These are phyloP conservation scores for Poteriospumella lacustris DNA, from an alignment of 108 stramenopile genomes.

Conservation along the genomic window DNA sequence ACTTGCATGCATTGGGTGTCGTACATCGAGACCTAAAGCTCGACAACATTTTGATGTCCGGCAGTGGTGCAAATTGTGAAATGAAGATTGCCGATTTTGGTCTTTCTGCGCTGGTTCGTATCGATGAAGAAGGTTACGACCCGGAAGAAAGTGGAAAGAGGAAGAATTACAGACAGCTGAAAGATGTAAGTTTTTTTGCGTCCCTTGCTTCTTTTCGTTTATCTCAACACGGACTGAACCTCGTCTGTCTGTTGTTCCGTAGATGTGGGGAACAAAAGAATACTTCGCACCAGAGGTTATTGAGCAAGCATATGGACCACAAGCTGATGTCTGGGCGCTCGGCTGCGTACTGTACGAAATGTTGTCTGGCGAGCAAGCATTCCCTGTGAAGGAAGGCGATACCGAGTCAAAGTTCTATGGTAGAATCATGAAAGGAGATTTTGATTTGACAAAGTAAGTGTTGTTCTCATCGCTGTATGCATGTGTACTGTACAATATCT, in stretches of 20 bases:
- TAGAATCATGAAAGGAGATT: background rate
- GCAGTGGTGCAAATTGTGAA: background rate
- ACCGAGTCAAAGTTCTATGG: background rate
- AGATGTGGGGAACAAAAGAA: constrained; percentile 20
- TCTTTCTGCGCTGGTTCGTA: background rate
- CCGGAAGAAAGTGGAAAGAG: background rate
- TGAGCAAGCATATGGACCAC: background rate
- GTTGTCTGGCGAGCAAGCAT: background rate
- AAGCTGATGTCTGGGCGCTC: constrained; percentile 27
- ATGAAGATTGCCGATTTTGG: constrained; percentile 27
- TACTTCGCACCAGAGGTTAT: constrained; percentile 27
- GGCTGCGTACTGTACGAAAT: constrained; percentile 20
- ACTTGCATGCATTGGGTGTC: constrained; percentile 71
- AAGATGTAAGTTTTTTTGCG: background rate
- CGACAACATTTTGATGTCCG: constrained; percentile 72
- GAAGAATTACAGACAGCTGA: constrained; percentile 1
- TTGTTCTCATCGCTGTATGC: background rate
- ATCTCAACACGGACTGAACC: background rate
- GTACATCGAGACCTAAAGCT: constrained; percentile 85
- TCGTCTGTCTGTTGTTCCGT: background rate
- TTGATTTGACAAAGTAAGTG: background rate
- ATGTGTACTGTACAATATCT: background rate
- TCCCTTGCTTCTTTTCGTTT: background rate
- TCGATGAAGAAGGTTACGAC: background rate
- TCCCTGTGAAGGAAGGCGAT: background rate